phyloP scores from a whole-genome alignment of 2,329 filamentous ascomycete genomes.

The Claviceps sp. region DNA sequence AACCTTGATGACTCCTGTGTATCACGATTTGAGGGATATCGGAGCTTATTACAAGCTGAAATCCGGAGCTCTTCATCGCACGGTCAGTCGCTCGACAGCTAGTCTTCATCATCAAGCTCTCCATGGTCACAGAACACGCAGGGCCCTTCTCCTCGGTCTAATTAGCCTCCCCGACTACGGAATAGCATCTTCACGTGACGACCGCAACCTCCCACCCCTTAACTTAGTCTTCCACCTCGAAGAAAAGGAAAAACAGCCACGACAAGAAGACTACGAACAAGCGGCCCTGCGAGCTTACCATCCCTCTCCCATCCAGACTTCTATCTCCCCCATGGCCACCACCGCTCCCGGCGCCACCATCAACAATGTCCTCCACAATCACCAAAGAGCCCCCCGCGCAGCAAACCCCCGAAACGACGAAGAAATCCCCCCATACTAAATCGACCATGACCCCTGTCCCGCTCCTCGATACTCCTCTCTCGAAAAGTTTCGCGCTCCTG shows the following conservation, averaged over 20 bases:
- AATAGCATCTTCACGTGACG: not conserved
- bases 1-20: not conserved
- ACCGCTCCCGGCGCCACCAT: slow-evolving; percentile 17
- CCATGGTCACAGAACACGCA: no score
- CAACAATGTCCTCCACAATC: slow-evolving; percentile 26
- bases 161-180: not conserved
- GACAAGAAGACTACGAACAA: not conserved
- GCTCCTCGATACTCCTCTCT: slow-evolving; percentile 22
- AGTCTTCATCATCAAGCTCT: no score
- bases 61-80: not conserved
- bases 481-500: slow-evolving; percentile 44
- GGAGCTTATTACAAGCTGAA: not conserved
- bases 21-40: not conserved
- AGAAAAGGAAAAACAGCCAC: not conserved
- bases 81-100: not conserved
- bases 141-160: not conserved
- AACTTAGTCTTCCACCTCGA: not conserved
- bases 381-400: slow-evolving; percentile 18
- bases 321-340: not conserved
- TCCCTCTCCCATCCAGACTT: not conserved
- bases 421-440: slow-evolving; percentile 12
- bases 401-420: slow-evolving; percentile 11
- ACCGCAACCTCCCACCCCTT: not conserved
- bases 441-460: slow-evolving; percentile 22
- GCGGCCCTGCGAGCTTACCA: not conserved